These are phyloP conservation scores for Fusarium ambrosium DNA, from an alignment of 2,329 filamentous ascomycete genomes.

Conservation along the genomic window DNA sequence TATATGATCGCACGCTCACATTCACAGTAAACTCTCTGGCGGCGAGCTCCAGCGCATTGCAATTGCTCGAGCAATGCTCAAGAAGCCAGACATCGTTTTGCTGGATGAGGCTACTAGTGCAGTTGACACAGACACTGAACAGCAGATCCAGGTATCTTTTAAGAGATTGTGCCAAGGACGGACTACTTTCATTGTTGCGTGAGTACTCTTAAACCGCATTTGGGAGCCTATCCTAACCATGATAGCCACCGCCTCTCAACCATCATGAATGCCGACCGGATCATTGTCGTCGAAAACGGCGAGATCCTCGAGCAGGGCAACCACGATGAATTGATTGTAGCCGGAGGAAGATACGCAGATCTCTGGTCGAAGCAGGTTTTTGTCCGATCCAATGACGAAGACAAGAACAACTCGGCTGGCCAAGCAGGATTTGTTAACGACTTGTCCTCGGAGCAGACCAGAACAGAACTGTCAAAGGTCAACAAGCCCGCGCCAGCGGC, in stretches of 20 bases:
- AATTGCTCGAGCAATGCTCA: constrained; percentile 79
- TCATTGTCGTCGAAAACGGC: constrained; percentile 75
- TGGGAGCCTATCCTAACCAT: constrained; percentile 18
- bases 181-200: constrained; percentile 77
- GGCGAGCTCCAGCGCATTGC: constrained; percentile 77
- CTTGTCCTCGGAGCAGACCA: constrained; percentile 53
- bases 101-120: constrained; percentile 85
- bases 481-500: constrained; percentile 45
- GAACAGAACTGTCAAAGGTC: constrained; percentile 53
- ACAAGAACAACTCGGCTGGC: constrained; percentile 38
- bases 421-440: constrained; percentile 53
- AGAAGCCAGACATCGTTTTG: constrained; percentile 80
- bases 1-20: constrained; percentile 35
- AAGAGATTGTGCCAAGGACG: constrained; percentile 69
- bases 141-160: constrained; percentile 75
- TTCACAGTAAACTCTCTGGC: constrained; percentile 70
- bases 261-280: constrained; percentile 76
- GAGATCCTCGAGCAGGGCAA: constrained; percentile 73
- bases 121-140: constrained; percentile 78
- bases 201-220: constrained; percentile 45
- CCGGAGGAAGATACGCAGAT: constrained; percentile 72
- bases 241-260: constrained; percentile 76
- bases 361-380: constrained; percentile 76
- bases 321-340: constrained; percentile 69
- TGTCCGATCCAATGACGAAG: constrained; percentile 61